Conservation (phyloP, 768 basidiomycete species). For the Leccinum subtestaceum region DNA sequence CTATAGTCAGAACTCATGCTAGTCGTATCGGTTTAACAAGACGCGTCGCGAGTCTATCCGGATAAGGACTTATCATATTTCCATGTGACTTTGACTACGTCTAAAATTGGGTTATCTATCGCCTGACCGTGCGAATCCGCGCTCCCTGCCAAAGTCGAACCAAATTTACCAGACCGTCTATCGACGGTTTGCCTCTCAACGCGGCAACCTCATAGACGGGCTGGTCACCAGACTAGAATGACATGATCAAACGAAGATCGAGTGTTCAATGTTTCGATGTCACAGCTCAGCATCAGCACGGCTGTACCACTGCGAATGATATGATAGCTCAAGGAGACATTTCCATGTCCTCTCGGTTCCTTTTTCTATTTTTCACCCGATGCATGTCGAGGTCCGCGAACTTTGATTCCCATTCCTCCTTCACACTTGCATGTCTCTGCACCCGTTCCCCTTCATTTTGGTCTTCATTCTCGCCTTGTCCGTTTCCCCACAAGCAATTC, state of each 20-base stretch:
- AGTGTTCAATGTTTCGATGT: neutral
- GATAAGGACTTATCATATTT: too few species aligned
- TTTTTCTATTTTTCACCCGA: slow-evolving; percentile 21
- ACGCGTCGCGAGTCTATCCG: too few species aligned
- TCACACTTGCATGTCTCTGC: slow-evolving; percentile 38
- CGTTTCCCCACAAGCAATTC: slow-evolving; percentile 38
- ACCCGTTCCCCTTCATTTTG: slow-evolving; percentile 26
- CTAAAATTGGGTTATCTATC: too few species aligned
- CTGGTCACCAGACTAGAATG: neutral
- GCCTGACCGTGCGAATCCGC: too few species aligned
- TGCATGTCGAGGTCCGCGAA: slow-evolving; percentile 30
- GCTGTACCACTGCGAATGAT: neutral
- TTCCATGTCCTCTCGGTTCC: slow-evolving; percentile 21
- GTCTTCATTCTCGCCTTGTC: slow-evolving; percentile 29
- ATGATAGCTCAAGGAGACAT: slow-evolving; percentile 20
- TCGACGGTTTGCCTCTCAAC: too few species aligned
- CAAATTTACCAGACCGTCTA: too few species aligned
- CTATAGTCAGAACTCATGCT: too few species aligned
- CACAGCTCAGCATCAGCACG: neutral
- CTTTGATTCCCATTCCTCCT: slow-evolving; percentile 44
- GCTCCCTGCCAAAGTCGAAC: too few species aligned
- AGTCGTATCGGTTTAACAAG: too few species aligned
- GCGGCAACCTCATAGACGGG: too few species aligned
- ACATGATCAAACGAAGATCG: neutral
- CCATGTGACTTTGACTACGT: too few species aligned